phyloP scores from a whole-genome alignment of 768 basidiomycete species.

The Pulveroboletus frians region DNA sequence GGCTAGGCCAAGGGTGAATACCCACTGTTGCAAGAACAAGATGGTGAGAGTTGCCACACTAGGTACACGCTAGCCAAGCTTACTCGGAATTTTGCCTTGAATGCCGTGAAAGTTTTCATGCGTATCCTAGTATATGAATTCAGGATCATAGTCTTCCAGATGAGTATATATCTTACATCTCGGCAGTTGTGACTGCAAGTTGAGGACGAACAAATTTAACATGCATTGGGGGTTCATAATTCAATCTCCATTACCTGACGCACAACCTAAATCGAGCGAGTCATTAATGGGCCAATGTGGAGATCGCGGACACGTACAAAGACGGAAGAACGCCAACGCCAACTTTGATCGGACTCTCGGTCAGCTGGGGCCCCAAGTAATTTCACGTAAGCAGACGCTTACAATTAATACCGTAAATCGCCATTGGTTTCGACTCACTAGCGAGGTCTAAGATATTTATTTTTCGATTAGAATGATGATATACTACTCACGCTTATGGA shows the following conservation, averaged over 20 bases:
- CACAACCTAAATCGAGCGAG: slow-evolving; percentile 29
- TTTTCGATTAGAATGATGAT: neutral
- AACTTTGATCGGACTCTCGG: slow-evolving; percentile 13
- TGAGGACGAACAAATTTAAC: slow-evolving; percentile 13
- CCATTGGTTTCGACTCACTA: slow-evolving; percentile 29
- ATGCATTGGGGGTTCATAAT: slow-evolving; percentile 5
- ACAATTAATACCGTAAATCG: slow-evolving; percentile 32
- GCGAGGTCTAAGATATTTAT: neutral
- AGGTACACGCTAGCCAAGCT: neutral
- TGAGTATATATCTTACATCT: slow-evolving; percentile 22
- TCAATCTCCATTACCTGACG: slow-evolving; percentile 21
- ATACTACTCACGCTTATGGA: slow-evolving; percentile 10
- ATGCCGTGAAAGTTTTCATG: slow-evolving; percentile 20
- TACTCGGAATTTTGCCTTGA: slow-evolving; percentile 23
- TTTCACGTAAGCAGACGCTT: slow-evolving; percentile 14
- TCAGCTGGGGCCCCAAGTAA: neutral
- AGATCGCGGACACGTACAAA: slow-evolving; percentile 20
- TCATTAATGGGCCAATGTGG: neutral
- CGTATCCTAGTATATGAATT: slow-evolving; percentile 20
- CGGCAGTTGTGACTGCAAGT: slow-evolving; percentile 24
- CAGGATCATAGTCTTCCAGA: neutral
- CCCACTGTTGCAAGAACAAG: slow-evolving; percentile 32
- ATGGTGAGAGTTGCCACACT: neutral
- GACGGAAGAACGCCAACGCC: slow-evolving; percentile 27
- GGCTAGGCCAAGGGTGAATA: slow-evolving; percentile 48